A percentile compares a stretch with the other conserved stretches of the same genome.
Conservation (phyloP, 2,329 filamentous ascomycete species). For the Ophidiomyces ophidiicola region DNA sequence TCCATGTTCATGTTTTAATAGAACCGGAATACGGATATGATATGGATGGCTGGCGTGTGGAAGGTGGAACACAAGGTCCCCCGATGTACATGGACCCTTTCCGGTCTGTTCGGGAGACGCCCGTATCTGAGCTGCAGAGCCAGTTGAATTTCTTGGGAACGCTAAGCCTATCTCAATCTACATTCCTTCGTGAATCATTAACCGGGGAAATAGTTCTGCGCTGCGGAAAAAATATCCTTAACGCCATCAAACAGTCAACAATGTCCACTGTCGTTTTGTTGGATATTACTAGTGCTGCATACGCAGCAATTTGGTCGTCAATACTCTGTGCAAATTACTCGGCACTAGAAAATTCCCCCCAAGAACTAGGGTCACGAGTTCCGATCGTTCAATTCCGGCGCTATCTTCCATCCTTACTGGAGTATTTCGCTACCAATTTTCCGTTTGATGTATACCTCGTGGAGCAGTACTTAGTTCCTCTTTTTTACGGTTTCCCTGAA, state of each 20-base stretch:
- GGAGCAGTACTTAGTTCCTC: constrained; percentile 53
- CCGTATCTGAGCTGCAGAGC: constrained; percentile 44
- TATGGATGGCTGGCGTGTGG: constrained; percentile 41
- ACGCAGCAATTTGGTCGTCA: constrained; percentile 61
- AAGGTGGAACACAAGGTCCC: constrained; percentile 23
- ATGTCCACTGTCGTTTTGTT: constrained; percentile 30
- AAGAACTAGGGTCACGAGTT: constrained; percentile 22
- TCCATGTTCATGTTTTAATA: constrained; percentile 73
- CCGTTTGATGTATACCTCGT: constrained; percentile 62
- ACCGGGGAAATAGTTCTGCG: constrained; percentile 59
- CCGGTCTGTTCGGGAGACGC: constrained; percentile 55
- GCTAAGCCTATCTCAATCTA: constrained; percentile 27
- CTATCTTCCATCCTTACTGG: constrained; percentile 52
- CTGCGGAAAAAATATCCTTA: constrained; percentile 68
- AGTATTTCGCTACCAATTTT: constrained; percentile 52
- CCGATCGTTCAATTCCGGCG: constrained; percentile 44
- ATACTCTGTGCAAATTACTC: constrained; percentile 40
- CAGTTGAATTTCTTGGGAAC: constrained; percentile 46
- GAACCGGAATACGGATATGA: constrained; percentile 48
- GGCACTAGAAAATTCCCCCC: constrained; percentile 14
- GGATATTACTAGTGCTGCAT: constrained; percentile 51
- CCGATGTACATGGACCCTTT: constrained; percentile 80
- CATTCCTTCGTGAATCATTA: constrained; percentile 52
- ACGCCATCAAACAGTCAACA: constrained; percentile 48
- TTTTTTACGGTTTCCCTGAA: constrained; percentile 43